A percentile compares a stretch with the other conserved stretches of the same genome.
These are phyloP conservation scores for Fragilaria radians DNA, from an alignment of 108 stramenopile genomes.

Conservation along the genomic window DNA sequence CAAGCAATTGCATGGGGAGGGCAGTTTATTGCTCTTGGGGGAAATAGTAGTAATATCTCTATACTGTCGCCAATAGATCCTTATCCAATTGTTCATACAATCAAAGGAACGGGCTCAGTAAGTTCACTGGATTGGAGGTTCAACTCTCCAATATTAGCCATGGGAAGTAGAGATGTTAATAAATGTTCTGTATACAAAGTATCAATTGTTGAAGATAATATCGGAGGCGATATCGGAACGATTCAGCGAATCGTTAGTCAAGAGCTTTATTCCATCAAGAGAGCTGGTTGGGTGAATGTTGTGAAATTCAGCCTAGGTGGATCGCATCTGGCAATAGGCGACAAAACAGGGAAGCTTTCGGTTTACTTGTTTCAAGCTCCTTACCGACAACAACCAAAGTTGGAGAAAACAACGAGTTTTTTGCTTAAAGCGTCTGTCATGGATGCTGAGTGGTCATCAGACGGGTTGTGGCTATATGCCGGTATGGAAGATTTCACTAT, in stretches of 20 bases:
- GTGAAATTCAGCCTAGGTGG: constrained; percentile 53
- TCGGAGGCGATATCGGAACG: neutral
- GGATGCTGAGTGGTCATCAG: constrained; percentile 54
- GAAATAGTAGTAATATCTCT: constrained; percentile 59
- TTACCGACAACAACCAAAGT: neutral
- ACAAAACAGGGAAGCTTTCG: constrained; percentile 41
- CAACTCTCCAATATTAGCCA: constrained; percentile 47
- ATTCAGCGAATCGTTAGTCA: constrained; percentile 23
- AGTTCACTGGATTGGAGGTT: constrained; percentile 48
- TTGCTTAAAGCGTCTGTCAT: constrained; percentile 53
- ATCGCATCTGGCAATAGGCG: constrained; percentile 46
- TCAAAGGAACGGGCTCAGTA: constrained; percentile 52
- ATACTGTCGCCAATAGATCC: constrained; percentile 57
- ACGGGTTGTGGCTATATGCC: constrained; percentile 51
- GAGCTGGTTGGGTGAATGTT: constrained; percentile 55
- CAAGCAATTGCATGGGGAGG: constrained; percentile 61
- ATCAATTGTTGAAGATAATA: constrained; percentile 3
- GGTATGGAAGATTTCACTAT: constrained; percentile 69
- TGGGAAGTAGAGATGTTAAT: constrained; percentile 54
- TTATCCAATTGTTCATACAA: constrained; percentile 45
- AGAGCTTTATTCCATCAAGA: constrained; percentile 40
- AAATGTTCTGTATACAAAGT: constrained; percentile 44
- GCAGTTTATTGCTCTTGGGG: constrained; percentile 64
- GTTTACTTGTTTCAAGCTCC: constrained; percentile 30
- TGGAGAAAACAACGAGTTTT: constrained; percentile 28